Conservation (phyloP, 2,329 filamentous ascomycete genomes). For the Neoscytalidium dimidiatum region DNA sequence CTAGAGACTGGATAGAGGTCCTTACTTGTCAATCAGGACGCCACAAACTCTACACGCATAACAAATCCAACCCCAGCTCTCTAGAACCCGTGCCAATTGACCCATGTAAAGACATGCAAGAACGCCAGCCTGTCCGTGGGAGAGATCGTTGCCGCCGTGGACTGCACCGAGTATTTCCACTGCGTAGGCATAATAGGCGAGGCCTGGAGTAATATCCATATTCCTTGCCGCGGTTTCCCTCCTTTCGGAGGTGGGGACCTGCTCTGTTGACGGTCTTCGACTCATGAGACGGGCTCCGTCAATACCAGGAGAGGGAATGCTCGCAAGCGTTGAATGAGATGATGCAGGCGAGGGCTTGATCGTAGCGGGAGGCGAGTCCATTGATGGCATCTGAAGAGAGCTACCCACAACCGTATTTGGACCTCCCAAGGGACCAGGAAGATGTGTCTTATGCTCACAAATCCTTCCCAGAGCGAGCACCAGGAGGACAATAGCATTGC, state of each 20-base stretch:
- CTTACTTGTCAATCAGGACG: slow-evolving; percentile 72
- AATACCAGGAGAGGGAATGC: slow-evolving; percentile 21
- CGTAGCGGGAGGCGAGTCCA: slow-evolving; percentile 26
- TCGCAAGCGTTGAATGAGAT: slow-evolving; percentile 38
- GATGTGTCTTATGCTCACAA: slow-evolving; percentile 56
- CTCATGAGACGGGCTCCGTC: slow-evolving; percentile 23
- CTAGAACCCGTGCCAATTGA: slow-evolving; percentile 81
- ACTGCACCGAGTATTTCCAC: slow-evolving; percentile 84
- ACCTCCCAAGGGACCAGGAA: slow-evolving; percentile 60
- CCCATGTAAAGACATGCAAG: slow-evolving; percentile 87
- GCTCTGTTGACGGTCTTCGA: slow-evolving; percentile 41
- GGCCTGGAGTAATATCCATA: slow-evolving; percentile 81
- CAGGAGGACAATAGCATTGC: slow-evolving; percentile 77
- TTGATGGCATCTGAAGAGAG: slow-evolving; percentile 23
- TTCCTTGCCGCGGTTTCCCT: slow-evolving; percentile 52
- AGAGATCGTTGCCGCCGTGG: slow-evolving; percentile 74
- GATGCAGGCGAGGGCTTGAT: slow-evolving; percentile 42
- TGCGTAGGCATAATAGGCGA: slow-evolving; percentile 87
- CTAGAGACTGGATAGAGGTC: slow-evolving; percentile 10
- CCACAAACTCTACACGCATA: slow-evolving; percentile 63
- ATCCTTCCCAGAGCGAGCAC: slow-evolving; percentile 87
- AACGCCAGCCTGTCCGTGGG: slow-evolving; percentile 81
- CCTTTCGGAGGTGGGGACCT: neutral
- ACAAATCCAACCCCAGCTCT: slow-evolving; percentile 75
- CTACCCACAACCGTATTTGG: slow-evolving; percentile 33